Conservation (phyloP, 345 rosid species). For the Eucalyptus coolabah region DNA sequence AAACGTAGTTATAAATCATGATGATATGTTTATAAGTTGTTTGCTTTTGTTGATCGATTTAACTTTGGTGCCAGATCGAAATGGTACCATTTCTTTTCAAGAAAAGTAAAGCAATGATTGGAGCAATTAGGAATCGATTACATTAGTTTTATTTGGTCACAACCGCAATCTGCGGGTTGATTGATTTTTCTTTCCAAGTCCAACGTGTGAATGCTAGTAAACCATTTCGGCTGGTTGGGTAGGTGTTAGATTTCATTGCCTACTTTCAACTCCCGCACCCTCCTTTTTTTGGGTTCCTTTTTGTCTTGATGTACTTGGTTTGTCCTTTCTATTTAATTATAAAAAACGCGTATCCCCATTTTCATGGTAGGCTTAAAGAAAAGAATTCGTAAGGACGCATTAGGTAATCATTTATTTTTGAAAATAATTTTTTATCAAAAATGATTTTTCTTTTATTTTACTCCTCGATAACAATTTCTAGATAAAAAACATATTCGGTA, state of each 20-base stretch:
- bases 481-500: fast-evolving
- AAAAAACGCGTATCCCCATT: neutral
- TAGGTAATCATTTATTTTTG: fast-evolving
- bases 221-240: neutral
- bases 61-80: neutral
- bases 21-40: neutral
- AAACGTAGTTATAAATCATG: neutral
- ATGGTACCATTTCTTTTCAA: neutral
- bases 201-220: neutral
- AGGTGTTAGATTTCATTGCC: neutral
- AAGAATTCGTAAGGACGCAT: fast-evolving
- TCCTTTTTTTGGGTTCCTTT: neutral
- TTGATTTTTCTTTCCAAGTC: neutral
- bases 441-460: too few relatives aligned
- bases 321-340: neutral
- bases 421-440: too few relatives aligned
- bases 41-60: neutral
- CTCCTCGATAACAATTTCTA: fast-evolving
- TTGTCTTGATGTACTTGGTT: neutral
- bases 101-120: neutral
- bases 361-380: neutral
- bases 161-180: neutral
- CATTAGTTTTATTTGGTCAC: neutral
- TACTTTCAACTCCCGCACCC: neutral
- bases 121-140: neutral